These are phyloP conservation scores for Raphidocelis subcapitata DNA, from an alignment of 139 green algal genomes.

Conservation along the genomic window DNA sequence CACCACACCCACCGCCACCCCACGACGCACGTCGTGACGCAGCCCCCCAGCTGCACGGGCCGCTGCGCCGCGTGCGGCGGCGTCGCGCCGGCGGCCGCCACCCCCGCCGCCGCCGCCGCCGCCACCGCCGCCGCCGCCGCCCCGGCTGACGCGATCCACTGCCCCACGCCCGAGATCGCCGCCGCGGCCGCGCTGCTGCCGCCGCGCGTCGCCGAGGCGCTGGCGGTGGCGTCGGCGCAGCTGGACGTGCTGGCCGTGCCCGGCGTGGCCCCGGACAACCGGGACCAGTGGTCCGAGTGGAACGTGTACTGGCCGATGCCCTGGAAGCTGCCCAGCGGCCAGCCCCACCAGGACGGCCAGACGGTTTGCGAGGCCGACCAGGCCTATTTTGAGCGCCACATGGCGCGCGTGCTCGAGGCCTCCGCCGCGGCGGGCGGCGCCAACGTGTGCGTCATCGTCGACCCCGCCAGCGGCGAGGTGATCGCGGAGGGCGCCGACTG, in stretches of 20 bases:
- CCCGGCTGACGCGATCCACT: background rate
- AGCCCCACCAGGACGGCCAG: slow-evolving; percentile 13
- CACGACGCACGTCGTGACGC: background rate
- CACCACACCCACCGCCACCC: background rate
- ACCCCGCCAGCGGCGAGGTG: slow-evolving; percentile 37
- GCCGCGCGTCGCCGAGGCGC: background rate
- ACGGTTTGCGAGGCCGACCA: slow-evolving; percentile 16
- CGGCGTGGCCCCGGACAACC: slow-evolving; percentile 39
- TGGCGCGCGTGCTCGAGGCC: slow-evolving; percentile 40
- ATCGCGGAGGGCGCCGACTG: slow-evolving; percentile 41
- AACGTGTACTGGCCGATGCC: slow-evolving; percentile 67
- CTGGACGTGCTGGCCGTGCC: slow-evolving; percentile 42
- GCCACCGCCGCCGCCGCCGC: background rate
- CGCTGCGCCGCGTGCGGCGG: too few relatives aligned
- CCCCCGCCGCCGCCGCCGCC: background rate
- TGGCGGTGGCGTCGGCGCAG: background rate
- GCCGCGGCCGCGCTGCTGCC: background rate
- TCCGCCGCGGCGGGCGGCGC: slow-evolving; percentile 5
- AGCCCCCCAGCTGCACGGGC: too few relatives aligned
- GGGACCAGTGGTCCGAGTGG: slow-evolving; percentile 64
- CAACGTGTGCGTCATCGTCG: slow-evolving; percentile 72
- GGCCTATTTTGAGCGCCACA: slow-evolving; percentile 44
- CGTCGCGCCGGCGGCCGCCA: background rate
- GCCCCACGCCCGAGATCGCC: background rate
- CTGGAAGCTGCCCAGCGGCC: slow-evolving; percentile 57